phyloP scores from a whole-genome alignment of 176 grass and related monocot species.

The Cocos nucifera region DNA sequence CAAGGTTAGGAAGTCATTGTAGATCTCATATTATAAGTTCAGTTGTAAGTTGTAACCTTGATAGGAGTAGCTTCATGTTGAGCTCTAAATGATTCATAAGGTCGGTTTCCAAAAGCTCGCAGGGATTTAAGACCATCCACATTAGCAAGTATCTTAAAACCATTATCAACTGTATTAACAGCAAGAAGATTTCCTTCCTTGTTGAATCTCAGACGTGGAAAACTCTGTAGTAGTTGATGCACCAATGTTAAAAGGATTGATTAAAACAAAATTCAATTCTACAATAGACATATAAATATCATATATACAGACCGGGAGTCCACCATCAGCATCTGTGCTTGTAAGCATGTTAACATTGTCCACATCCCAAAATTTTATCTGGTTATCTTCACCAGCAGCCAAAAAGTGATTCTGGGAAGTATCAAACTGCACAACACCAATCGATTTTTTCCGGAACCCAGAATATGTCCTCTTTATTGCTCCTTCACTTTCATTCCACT shows the following conservation, averaged over 20 bases:
- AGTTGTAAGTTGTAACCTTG: conserved; percentile 34
- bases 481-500: conserved; percentile 99
- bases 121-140: conserved; percentile 63
- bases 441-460: conserved; percentile 73
- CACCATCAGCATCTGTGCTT: conserved; percentile 66
- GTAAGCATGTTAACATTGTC: conserved; percentile 78
- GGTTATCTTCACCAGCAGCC: conserved; percentile 88
- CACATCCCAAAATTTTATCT: conserved; percentile 96
- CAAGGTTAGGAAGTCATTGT: conserved; percentile 8
- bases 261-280: no score
- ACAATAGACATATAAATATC: no score
- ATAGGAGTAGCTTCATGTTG: conserved; percentile 81
- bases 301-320: conserved; percentile 55
- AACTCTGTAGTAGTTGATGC: conserved; percentile 36
- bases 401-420: conserved; percentile 90
- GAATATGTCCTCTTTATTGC: conserved; percentile 80
- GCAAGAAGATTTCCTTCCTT: conserved; percentile 97
- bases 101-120: conserved; percentile 35
- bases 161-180: conserved; percentile 78
- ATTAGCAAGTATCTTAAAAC: conserved; percentile 95
- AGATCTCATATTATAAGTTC: no score
- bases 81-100: conserved; percentile 65
- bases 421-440: conserved; percentile 83
- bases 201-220: conserved; percentile 91
- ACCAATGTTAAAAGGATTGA: neutral